Evolutionary conservation across 805 yeast species (phyloP), one percentile per base, ranked within the genome.

Genomic region (Brettanomyces bruxellensis): DNA sequence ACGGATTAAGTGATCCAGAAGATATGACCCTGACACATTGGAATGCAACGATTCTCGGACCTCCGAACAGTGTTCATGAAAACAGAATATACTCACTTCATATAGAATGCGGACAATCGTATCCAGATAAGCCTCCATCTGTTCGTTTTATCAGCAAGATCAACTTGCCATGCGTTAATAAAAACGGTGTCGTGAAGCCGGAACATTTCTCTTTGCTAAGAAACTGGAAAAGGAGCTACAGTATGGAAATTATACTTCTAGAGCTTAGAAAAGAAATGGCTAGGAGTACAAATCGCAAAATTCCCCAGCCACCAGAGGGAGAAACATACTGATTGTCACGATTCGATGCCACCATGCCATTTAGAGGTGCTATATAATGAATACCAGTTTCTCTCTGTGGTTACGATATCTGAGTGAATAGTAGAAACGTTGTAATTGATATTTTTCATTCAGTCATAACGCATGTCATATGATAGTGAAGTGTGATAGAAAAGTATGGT

Each of bases 41-140:
- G 99, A 93, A 90, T 67, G 99, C 97, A 11, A 93, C 99, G 34
- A 91, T 93, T 45, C 71, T 93, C 53, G 99, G 99, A 0, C 99
- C 99, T 4, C 99, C 99, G 34, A 64, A 62, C 47, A 62, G 73
- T 51, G 78, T 78, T 25, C 97, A 91, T 63, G 97, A 90, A 64
- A 93, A 93, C 66, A 76, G 99, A 60, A 93, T 93, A 51, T 93
- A 93, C 64, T 82, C 87, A 34, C 71, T 93, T 47, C 79, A 76
- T 45, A 79, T 93, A 43, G 80, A 78, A 51, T 90, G 97, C 63
- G 97, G 89, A 22, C 79, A 78, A 4, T 69, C 73, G 5, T 93
- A 93, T 62, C 99, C 99, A 1, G 93, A 86, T 50, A 63, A 74
- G 54, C 96, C 99, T 3, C 99, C 99, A 13, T 62, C 64, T 38